phyloP scores from a whole-genome alignment of 768 basidiomycete species.

The Termitomyces sp. region DNA sequence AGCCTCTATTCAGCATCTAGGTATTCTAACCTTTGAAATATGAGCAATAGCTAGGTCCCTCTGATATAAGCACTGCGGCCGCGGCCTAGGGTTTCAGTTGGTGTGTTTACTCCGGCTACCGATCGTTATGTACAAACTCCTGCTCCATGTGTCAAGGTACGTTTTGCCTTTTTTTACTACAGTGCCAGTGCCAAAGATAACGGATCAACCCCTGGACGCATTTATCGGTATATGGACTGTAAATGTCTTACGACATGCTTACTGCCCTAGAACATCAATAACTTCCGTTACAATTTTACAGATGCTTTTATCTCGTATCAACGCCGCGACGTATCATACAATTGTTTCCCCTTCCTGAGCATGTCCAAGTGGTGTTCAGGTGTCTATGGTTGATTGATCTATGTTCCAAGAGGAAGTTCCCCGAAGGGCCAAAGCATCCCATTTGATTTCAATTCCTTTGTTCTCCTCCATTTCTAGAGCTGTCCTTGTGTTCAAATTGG shows the following conservation, averaged over 20 bases:
- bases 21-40: no score
- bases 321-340: not conserved
- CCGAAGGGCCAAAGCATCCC: no score
- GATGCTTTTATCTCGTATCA: not conserved
- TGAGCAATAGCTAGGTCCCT: no score
- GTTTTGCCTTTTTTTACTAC: not conserved
- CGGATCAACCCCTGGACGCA: not conserved
- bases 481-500: no score
- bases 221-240: not conserved
- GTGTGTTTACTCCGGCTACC: not conserved
- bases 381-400: not conserved
- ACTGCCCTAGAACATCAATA: no score
- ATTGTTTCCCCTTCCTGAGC: not conserved
- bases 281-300: not conserved
- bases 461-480: no score
- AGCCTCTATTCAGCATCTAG: no score
- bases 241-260: not conserved
- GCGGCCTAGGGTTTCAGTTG: not conserved
- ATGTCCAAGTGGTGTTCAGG: not conserved
- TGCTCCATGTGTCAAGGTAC: not conserved
- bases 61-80: no score
- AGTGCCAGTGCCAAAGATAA: not conserved
- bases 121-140: not conserved
- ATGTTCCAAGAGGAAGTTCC: not conserved
- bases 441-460: not conserved